Evolutionary conservation across 306 rosid species (phyloP), one percentile per base, ranked within the genome.

Genomic region (Amphicarpaea edgeworthii): DNA sequence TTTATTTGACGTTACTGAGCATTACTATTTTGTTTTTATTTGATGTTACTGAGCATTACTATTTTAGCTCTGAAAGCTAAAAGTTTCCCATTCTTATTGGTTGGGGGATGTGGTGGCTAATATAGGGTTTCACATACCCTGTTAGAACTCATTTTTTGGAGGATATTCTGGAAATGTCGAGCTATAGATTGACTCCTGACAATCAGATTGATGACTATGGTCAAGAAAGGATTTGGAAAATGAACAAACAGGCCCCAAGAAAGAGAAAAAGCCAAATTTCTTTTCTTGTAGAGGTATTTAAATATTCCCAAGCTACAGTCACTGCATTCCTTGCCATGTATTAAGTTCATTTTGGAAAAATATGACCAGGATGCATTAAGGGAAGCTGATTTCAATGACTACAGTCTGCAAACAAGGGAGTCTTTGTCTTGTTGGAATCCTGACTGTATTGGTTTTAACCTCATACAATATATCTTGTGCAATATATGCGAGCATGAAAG

Each of bases 141-240:
- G 89, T 95, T 70, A 89, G 16, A 82, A 89, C 91, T 69, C 89
- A 86, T 80, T 95, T 92, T 82, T 87, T 92, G 88, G 98, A 95
- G 85, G 77, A 86, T 83, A 86, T 92, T 85, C 88, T 95, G 72
- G 97, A 92, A 83, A 81, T 79, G 81, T 85, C 88, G 75, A 89
- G 93, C 28, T 95, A 88, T 82, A 82, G 38, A 77, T 87, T 95
- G 83, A 95, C 93, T 45, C 86, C 87, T 40, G 77, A 83, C 80
- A 95, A 95, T 88, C 98, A 95, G 86, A 85, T 87, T 76, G 98
- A 90, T 80, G 97, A 95, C 82, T 92, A 92, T 81, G 98, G 97
- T 77, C 98, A 89, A 85, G 97, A 92, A 57, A 92, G 85, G 89
- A 54, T 70, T 68, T 95, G 98, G 99, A 96, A 96, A 86, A 81